Conservation (phyloP, 2,329 filamentous ascomycete species). For the Claviceps capensis region DNA sequence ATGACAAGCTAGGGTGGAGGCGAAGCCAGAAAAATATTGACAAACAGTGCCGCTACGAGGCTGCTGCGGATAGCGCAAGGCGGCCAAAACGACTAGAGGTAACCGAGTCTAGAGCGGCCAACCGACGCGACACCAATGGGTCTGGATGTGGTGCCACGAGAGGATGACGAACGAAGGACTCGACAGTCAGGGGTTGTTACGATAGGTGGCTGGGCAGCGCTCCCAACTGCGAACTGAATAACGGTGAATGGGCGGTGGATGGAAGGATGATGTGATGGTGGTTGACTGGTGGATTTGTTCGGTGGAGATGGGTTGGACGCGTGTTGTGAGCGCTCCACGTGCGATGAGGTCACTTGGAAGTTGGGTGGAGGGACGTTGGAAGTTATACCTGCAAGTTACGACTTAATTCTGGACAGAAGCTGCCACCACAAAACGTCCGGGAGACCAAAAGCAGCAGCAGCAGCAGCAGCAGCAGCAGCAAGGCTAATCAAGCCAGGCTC, state of each 20-base stretch:
- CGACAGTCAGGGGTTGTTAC: constrained; percentile 1
- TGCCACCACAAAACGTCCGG: no score
- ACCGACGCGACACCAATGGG: background rate
- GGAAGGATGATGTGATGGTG: background rate
- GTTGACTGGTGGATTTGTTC: no score
- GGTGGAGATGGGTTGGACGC: background rate
- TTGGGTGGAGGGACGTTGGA: no score
- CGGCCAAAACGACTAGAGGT: background rate
- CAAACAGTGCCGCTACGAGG: background rate
- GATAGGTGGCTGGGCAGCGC: background rate
- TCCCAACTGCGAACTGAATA: background rate
- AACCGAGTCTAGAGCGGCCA: background rate
- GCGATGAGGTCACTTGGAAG: no score
- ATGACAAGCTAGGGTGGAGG: background rate
- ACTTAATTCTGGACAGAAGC: no score
- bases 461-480: no score
- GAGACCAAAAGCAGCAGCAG: no score
- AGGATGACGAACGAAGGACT: background rate
- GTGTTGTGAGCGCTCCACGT: no score
- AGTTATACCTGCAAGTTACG: no score
- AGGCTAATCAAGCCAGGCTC: no score
- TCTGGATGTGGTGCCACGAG: background rate
- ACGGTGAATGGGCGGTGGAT: background rate
- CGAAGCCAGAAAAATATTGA: background rate
- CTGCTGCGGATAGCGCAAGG: background rate